Percentiles rank a stretch among this genome's conserved stretches.
Evolutionary conservation across 306 rosid genomes (phyloP).

Genomic region (Corylus heterophylla): DNA sequence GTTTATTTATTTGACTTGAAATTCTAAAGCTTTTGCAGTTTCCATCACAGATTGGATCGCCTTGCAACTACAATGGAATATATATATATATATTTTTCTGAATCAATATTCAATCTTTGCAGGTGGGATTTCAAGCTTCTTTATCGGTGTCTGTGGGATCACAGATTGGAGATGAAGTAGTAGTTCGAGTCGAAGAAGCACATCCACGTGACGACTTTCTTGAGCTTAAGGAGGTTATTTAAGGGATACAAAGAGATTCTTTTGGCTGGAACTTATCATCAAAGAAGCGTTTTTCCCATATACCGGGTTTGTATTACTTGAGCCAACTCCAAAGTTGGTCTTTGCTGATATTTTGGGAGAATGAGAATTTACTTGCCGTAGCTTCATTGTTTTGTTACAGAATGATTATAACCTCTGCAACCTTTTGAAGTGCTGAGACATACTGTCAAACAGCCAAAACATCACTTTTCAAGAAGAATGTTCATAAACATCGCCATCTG

Average conservation of each 20-base stretch:
- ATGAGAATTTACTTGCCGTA: neutral
- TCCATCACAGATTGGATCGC: neutral
- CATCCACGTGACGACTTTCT: slow-evolving; percentile 86
- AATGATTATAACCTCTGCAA: neutral
- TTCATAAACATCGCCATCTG: neutral
- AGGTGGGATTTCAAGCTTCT: slow-evolving; percentile 89
- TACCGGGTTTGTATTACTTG: neutral
- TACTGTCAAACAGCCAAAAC: neutral
- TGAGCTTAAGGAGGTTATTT: slow-evolving; percentile 64
- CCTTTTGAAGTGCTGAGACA: neutral
- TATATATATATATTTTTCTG: neutral
- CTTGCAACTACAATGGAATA: neutral
- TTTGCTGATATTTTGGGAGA: neutral
- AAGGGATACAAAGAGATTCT: slow-evolving; percentile 31
- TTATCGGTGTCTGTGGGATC: slow-evolving; percentile 70
- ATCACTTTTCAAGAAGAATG: neutral
- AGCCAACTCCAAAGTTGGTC: neutral
- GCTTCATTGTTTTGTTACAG: neutral
- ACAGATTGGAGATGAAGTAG: slow-evolving; percentile 79
- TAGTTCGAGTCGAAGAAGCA: slow-evolving; percentile 76
- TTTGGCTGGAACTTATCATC: slow-evolving; percentile 1
- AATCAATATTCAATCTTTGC: slow-evolving; percentile 26
- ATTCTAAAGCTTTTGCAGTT: neutral
- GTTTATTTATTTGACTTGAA: neutral
- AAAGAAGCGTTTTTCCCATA: neutral